These are phyloP conservation scores for Penicillium sp. DNA, from an alignment of 2,329 filamentous ascomycete species.

Conservation along the genomic window DNA sequence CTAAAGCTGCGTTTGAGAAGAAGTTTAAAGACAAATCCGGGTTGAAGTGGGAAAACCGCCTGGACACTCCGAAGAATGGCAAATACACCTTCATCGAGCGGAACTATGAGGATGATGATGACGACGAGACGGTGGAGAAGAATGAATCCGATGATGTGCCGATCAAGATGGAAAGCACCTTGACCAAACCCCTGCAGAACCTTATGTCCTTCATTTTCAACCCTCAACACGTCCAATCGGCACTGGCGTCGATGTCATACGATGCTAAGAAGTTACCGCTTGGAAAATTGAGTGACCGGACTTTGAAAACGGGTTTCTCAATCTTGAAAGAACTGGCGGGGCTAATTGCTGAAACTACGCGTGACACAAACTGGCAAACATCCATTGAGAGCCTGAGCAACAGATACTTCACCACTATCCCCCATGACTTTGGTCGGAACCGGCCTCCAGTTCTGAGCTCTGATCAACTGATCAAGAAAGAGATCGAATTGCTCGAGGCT, in stretches of 20 bases:
- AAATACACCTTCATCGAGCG: slow-evolving; percentile 79
- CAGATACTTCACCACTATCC: slow-evolving; percentile 77
- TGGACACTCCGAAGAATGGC: slow-evolving; percentile 50
- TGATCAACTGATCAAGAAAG: slow-evolving; percentile 63
- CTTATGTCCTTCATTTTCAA: slow-evolving; percentile 86
- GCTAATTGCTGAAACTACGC: slow-evolving; percentile 56
- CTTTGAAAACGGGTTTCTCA: slow-evolving; percentile 73
- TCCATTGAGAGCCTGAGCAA: slow-evolving; percentile 70
- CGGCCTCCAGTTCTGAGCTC: slow-evolving; percentile 67
- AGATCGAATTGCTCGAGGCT: slow-evolving; percentile 77
- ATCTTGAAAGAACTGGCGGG: slow-evolving; percentile 72
- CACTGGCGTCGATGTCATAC: slow-evolving; percentile 45
- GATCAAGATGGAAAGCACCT: slow-evolving; percentile 54
- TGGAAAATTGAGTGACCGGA: slow-evolving; percentile 79
- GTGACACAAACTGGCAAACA: background rate
- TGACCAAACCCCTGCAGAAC: slow-evolving; percentile 61
- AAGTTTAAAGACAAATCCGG: slow-evolving; percentile 61
- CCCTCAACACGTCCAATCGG: slow-evolving; percentile 65
- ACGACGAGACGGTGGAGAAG: slow-evolving; percentile 41
- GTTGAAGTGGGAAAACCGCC: slow-evolving; percentile 51
- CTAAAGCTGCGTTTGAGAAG: slow-evolving; percentile 49
- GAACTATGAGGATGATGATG: slow-evolving; percentile 69
- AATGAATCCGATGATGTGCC: slow-evolving; percentile 36
- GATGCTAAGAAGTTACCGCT: slow-evolving; percentile 70
- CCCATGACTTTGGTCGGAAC: slow-evolving; percentile 74